Percentiles rank a stretch among this genome's conserved stretches.
Evolutionary conservation across 345 rosid species (phyloP).

Genomic region (Melaleuca alternifolia): DNA sequence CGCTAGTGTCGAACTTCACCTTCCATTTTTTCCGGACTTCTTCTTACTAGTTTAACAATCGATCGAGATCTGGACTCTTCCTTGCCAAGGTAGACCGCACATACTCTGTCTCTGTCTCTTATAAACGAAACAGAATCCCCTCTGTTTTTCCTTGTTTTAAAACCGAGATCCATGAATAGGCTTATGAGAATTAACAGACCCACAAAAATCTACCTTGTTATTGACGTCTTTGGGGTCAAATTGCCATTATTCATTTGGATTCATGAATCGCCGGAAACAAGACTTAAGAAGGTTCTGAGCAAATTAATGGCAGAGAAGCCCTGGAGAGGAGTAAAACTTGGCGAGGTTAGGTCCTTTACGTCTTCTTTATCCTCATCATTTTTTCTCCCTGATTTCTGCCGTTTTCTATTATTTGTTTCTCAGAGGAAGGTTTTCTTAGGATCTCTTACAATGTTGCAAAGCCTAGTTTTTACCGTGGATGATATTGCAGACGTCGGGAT

Average conservation of each 20-base stretch:
- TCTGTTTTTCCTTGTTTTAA: background rate
- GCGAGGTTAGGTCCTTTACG: constrained; percentile 37
- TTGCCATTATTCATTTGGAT: background rate
- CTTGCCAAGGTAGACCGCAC: background rate
- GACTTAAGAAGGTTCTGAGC: constrained; percentile 43
- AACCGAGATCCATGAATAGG: background rate
- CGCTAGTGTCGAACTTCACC: accelerated
- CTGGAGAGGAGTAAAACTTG: constrained; percentile 24
- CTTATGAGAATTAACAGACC: background rate
- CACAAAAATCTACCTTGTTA: no score
- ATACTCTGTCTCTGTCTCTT: background rate
- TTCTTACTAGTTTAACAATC: background rate
- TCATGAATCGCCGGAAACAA: no score
- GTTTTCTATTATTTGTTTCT: background rate
- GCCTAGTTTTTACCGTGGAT: constrained; percentile 53
- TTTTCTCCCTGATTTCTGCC: background rate
- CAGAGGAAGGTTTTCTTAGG: constrained; percentile 30
- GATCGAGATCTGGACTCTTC: background rate
- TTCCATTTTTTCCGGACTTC: background rate
- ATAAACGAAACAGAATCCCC: background rate
- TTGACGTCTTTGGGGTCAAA: background rate
- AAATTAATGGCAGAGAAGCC: constrained; percentile 59
- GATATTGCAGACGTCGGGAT: constrained; percentile 25
- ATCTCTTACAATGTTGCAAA: constrained; percentile 8
- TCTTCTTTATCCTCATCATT: background rate